Evolutionary conservation across 257 asterid species (phyloP).

Genomic region (Coffea canephora): DNA sequence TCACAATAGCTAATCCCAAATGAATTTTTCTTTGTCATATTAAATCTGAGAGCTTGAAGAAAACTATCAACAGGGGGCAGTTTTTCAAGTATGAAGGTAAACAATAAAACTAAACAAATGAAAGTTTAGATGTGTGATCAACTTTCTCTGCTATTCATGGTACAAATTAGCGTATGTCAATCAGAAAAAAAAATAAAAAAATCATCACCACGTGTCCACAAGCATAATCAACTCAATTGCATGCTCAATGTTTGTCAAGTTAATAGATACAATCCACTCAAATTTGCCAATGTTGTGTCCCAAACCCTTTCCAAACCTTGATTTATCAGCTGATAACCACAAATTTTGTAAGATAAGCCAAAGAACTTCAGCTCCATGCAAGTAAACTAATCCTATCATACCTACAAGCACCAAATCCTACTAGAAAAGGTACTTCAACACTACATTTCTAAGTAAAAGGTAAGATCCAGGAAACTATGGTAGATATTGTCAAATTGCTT

Average conservation of each 20-base stretch:
- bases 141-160: neutral
- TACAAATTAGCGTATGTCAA: too few relatives aligned
- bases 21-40: neutral
- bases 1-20: neutral
- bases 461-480: neutral
- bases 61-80: neutral
- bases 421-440: too few relatives aligned
- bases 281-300: neutral
- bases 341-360: neutral
- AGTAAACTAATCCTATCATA: neutral
- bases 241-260: too few relatives aligned
- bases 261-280: too few relatives aligned
- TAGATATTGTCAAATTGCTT: constrained; percentile 23
- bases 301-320: neutral
- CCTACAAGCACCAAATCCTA: constrained; percentile 1
- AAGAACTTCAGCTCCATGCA: neutral
- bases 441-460: neutral
- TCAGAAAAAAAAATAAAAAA: too few relatives aligned
- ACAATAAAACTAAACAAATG: neutral
- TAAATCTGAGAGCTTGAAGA: neutral
- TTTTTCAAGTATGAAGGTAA: neutral
- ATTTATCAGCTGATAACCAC: neutral
- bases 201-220: neutral
- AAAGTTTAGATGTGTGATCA: neutral
- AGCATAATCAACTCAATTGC: too few relatives aligned